Evolutionary conservation across 2,329 filamentous ascomycete species (phyloP).

Genomic region (Aspergillus sp.): DNA sequence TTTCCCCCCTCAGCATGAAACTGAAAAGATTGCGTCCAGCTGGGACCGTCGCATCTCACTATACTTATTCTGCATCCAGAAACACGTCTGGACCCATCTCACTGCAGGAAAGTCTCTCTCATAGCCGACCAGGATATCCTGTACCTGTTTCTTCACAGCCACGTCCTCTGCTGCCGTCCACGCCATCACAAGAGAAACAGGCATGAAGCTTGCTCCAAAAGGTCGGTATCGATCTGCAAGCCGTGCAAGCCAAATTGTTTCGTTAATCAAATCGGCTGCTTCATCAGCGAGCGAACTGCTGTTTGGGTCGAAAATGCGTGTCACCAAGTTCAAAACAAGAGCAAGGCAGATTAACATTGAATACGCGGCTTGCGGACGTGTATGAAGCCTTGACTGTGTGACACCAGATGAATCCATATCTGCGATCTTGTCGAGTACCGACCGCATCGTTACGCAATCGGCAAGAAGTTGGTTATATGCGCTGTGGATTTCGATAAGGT

Average conservation of each 20-base stretch:
- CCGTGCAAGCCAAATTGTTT: slow-evolving; percentile 15
- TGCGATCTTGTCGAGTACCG: slow-evolving; percentile 1
- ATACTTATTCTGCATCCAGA: slow-evolving; percentile 8
- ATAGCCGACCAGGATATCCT: slow-evolving; percentile 19
- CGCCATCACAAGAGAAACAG: slow-evolving; percentile 19
- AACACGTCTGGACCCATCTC: slow-evolving; percentile 14
- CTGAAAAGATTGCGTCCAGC: background rate
- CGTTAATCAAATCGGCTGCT: slow-evolving; percentile 11
- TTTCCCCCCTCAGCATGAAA: background rate
- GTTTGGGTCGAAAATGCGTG: slow-evolving; percentile 17
- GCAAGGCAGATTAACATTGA: slow-evolving; percentile 18
- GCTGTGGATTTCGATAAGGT: background rate
- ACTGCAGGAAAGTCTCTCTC: slow-evolving; percentile 22
- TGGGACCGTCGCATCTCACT: slow-evolving; percentile 1
- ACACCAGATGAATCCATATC: background rate
- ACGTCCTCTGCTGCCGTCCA: slow-evolving; percentile 19
- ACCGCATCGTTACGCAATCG: slow-evolving; percentile 15
- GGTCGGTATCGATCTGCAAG: slow-evolving; percentile 20
- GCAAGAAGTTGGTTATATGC: slow-evolving; percentile 16
- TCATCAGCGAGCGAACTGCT: slow-evolving; percentile 14
- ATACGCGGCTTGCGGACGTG: slow-evolving; percentile 21
- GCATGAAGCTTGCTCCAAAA: slow-evolving; percentile 22
- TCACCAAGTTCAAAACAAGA: slow-evolving; percentile 20
- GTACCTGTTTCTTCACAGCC: slow-evolving; percentile 11
- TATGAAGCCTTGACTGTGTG: slow-evolving; percentile 5